Conservation (phyloP, 2,329 filamentous ascomycete genomes). For the Hypoxylon sp. region DNA sequence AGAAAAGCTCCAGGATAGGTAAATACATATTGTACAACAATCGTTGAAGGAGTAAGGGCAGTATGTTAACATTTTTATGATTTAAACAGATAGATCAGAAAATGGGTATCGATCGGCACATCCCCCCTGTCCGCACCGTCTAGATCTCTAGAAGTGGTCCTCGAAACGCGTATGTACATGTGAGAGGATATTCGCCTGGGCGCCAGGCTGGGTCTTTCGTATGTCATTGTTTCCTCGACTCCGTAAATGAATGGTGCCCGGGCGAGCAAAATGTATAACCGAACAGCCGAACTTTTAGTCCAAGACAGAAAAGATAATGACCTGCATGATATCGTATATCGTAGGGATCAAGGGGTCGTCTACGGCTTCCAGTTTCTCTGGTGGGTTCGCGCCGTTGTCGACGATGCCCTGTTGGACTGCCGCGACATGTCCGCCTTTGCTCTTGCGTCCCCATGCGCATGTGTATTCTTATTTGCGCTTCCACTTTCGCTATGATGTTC, state of each 20-base stretch:
- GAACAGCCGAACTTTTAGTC: slow-evolving; percentile 1
- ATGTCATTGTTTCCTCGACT: neutral
- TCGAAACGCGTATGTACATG: neutral
- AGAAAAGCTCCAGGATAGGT: neutral
- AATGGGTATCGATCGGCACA: slow-evolving; percentile 29
- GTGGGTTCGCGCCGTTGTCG: slow-evolving; percentile 16
- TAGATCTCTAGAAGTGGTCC: neutral
- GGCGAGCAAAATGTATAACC: no score
- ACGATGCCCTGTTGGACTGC: slow-evolving; percentile 3
- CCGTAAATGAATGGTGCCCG: neutral
- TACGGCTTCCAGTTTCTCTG: slow-evolving; percentile 27
- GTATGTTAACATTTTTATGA: neutral
- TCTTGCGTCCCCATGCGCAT: neutral
- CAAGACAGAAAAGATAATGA: neutral
- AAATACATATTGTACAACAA: neutral
- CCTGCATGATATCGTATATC: neutral
- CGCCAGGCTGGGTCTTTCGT: neutral
- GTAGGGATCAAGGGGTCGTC: neutral
- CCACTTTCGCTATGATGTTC: neutral
- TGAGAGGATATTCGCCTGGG: neutral
- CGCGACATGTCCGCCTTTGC: slow-evolving; percentile 13
- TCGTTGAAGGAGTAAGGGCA: neutral
- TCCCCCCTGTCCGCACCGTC: slow-evolving; percentile 6
- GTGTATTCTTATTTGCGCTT: no score
- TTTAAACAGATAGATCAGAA: neutral